These are phyloP conservation scores for Capsicum baccatum DNA, from an alignment of 257 asterid species.

Conservation along the genomic window DNA sequence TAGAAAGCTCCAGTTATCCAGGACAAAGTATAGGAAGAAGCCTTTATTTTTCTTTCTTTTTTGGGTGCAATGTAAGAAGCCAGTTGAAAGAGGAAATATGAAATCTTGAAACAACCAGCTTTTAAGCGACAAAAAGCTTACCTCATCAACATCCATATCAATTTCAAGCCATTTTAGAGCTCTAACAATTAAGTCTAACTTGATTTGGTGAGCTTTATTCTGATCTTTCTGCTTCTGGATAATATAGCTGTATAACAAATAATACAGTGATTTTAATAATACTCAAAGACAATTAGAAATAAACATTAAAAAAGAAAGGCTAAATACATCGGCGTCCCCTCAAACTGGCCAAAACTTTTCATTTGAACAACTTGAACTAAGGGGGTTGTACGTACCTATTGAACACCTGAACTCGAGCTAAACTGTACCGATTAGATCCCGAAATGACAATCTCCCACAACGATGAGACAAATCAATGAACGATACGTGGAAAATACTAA, in stretches of 20 bases:
- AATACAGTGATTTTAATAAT: conserved; percentile 21
- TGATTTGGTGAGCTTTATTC: conserved; percentile 86
- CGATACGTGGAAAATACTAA: background rate
- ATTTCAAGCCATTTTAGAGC: conserved; percentile 91
- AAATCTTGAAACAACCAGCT: background rate
- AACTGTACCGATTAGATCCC: background rate
- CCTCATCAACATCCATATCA: conserved; percentile 95
- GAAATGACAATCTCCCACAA: background rate
- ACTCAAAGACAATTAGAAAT: background rate
- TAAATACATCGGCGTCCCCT: background rate
- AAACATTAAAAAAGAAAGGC: background rate
- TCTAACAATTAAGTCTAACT: conserved; percentile 82
- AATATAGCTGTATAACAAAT: conserved; percentile 55
- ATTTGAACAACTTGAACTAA: background rate
- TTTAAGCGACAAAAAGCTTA: conserved; percentile 35
- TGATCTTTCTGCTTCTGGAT: conserved; percentile 88
- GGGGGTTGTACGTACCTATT: background rate
- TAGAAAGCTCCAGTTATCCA: background rate
- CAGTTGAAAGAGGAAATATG: background rate
- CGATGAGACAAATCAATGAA: background rate
- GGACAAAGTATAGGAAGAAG: background rate
- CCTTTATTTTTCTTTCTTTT: background rate
- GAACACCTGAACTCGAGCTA: conserved; percentile 3
- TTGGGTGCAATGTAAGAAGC: background rate
- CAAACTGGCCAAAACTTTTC: background rate